Evolutionary conservation across 2,329 filamentous ascomycete species (phyloP).

Genomic region (Fusarium lyarnte): DNA sequence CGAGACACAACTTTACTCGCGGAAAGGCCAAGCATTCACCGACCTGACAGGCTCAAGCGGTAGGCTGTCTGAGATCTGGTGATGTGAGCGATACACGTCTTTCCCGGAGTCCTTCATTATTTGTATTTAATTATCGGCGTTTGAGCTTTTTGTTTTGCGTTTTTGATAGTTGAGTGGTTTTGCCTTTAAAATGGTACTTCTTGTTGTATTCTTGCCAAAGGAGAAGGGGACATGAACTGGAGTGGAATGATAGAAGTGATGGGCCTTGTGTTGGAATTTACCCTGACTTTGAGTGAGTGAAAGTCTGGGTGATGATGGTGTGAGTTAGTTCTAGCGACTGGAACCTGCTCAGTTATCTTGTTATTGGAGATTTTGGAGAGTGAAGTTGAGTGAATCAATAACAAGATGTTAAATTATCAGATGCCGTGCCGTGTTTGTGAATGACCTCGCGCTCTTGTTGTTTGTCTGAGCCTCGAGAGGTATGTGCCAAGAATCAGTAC

Average conservation of each 20-base stretch:
- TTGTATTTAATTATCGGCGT: slow-evolving; percentile 44
- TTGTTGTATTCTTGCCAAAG: slow-evolving; percentile 18
- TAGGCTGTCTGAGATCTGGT: slow-evolving; percentile 18
- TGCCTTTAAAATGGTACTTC: slow-evolving; percentile 13
- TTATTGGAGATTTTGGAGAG: slow-evolving; percentile 33
- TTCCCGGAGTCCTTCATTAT: slow-evolving; percentile 26
- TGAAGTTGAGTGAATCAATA: slow-evolving; percentile 38
- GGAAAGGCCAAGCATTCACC: slow-evolving; percentile 26
- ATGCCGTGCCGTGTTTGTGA: background rate
- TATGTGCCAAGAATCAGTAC: background rate
- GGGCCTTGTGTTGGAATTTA: slow-evolving; percentile 6
- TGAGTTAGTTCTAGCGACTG: background rate
- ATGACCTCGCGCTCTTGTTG: background rate
- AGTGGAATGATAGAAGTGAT: slow-evolving; percentile 26
- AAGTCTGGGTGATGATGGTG: background rate
- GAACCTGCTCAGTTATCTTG: slow-evolving; percentile 23
- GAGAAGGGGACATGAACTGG: background rate
- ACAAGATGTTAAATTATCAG: slow-evolving; percentile 19
- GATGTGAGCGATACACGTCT: slow-evolving; percentile 12
- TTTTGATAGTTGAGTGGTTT: slow-evolving; percentile 19
- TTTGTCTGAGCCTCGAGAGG: background rate
- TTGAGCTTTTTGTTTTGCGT: slow-evolving; percentile 23
- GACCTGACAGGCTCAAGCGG: slow-evolving; percentile 30
- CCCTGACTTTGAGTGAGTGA: slow-evolving; percentile 11
- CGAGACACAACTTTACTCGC: slow-evolving; percentile 14